Percentiles rank a stretch among this genome's conserved stretches.
Conservation (phyloP, 2,329 filamentous ascomycete genomes). For the Colletotrichum sp. region DNA sequence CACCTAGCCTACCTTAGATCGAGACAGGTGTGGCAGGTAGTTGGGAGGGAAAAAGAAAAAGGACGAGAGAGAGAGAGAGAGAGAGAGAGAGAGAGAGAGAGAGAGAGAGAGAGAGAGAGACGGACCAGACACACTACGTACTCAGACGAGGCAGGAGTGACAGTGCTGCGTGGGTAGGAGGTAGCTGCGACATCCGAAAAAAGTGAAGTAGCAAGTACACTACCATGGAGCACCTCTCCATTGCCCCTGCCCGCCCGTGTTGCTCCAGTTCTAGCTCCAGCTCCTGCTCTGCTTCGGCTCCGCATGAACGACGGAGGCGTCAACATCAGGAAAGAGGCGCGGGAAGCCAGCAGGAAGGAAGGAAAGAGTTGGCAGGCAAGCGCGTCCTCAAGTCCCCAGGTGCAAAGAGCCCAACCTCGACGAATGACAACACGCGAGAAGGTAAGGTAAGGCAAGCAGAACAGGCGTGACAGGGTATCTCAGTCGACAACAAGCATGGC, state of each 20-base stretch:
- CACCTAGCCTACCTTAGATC: neutral
- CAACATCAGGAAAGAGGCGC: neutral
- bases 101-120: neutral
- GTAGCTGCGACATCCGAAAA: neutral
- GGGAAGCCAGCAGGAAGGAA: neutral
- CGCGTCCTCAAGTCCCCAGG: neutral
- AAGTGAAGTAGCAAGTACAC: neutral
- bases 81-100: neutral
- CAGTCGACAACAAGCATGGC: neutral
- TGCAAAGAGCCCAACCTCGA: neutral
- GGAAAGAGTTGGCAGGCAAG: neutral
- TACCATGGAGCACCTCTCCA: neutral
- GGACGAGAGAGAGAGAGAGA: neutral
- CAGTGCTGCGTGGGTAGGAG: neutral
- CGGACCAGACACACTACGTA: neutral
- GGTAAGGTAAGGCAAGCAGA: neutral
- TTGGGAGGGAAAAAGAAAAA: neutral
- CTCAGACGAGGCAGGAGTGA: neutral
- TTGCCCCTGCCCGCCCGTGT: neutral
- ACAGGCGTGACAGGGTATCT: neutral
- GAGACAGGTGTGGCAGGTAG: neutral
- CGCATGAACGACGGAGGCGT: slow-evolving; percentile 7
- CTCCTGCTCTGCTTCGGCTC: slow-evolving; percentile 1
- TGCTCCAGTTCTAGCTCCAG: neutral
- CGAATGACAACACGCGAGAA: neutral